phyloP scores from a whole-genome alignment of 176 grass and related monocot species.

The Bolboschoenus planiculmis region DNA sequence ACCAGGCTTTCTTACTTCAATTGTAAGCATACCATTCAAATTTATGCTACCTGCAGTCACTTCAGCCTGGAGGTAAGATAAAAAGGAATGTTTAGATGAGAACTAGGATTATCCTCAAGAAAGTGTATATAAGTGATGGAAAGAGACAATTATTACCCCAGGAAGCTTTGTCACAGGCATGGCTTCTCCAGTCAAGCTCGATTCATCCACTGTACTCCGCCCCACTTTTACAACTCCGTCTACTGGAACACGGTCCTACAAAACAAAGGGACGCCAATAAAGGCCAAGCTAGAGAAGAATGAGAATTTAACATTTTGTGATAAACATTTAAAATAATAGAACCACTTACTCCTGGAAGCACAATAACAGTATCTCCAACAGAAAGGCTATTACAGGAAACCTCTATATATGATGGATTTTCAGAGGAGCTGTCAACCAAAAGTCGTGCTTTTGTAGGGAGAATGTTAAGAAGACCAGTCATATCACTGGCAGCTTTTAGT shows the following conservation, averaged over 20 bases:
- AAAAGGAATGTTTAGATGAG: slow-evolving; percentile 11
- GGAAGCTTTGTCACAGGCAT: slow-evolving; percentile 86
- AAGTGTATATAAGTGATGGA: background rate
- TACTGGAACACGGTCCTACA: slow-evolving; percentile 84
- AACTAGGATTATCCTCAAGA: slow-evolving; percentile 10
- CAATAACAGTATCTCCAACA: slow-evolving; percentile 66
- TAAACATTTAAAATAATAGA: background rate
- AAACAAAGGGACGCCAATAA: background rate
- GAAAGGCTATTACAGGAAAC: slow-evolving; percentile 78
- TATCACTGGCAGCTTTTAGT: slow-evolving; percentile 93
- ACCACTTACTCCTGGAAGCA: slow-evolving; percentile 67
- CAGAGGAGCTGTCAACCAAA: slow-evolving; percentile 49
- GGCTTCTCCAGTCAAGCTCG: slow-evolving; percentile 94
- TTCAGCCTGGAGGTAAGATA: slow-evolving; percentile 50
- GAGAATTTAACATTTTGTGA: background rate
- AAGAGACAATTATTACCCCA: slow-evolving; percentile 43
- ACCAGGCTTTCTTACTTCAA: slow-evolving; percentile 88
- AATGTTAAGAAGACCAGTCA: slow-evolving; percentile 91
- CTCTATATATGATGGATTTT: slow-evolving; percentile 72
- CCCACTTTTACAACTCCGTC: slow-evolving; percentile 91
- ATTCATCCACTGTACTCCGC: slow-evolving; percentile 92
- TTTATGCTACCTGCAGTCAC: slow-evolving; percentile 94
- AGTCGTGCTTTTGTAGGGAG: slow-evolving; percentile 88
- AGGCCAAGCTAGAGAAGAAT: background rate
- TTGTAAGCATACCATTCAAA: slow-evolving; percentile 81